Conservation (phyloP, 768 basidiomycete genomes). For the Postia placenta region DNA sequence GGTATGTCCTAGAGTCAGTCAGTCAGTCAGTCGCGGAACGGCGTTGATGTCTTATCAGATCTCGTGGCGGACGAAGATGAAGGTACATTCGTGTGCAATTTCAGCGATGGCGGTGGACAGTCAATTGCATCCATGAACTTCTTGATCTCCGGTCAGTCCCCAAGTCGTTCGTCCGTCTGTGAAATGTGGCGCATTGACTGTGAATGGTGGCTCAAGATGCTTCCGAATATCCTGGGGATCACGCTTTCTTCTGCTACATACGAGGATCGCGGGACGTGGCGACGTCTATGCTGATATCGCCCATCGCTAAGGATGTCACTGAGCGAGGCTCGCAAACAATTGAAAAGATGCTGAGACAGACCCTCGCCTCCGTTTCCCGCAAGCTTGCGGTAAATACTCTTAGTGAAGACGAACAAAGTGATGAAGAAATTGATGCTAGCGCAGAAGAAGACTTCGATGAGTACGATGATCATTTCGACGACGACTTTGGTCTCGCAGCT, state of each 20-base stretch:
- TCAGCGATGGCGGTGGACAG: constrained; percentile 31
- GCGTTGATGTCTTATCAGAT: too few relatives aligned
- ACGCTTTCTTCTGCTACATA: constrained; percentile 54
- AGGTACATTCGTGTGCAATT: constrained; percentile 48
- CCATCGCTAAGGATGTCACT: constrained; percentile 40
- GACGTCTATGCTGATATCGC: constrained; percentile 35
- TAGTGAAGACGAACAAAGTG: constrained; percentile 2
- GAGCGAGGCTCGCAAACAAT: constrained; percentile 37
- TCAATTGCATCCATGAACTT: constrained; percentile 35
- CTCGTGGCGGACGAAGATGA: too few relatives aligned
- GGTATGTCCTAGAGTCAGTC: too few relatives aligned
- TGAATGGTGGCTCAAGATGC: too few relatives aligned
- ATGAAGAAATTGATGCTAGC: too few relatives aligned
- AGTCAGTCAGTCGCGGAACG: too few relatives aligned
- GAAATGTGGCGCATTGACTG: not conserved
- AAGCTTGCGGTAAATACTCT: constrained; percentile 26
- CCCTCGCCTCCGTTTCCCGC: constrained; percentile 32
- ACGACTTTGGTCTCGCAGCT: constrained; percentile 12
- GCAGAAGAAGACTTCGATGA: constrained; percentile 27
- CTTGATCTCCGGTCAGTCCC: constrained; percentile 41
- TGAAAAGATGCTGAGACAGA: constrained; percentile 35
- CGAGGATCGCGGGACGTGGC: constrained; percentile 36
- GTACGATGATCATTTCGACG: constrained; percentile 29
- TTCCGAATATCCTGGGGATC: constrained; percentile 58
- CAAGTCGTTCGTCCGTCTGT: not conserved